Percentiles rank a stretch among this genome's conserved stretches.
phyloP scores from a whole-genome alignment of 805 yeast genomes.

The Saccharomycopsis capsularis region DNA sequence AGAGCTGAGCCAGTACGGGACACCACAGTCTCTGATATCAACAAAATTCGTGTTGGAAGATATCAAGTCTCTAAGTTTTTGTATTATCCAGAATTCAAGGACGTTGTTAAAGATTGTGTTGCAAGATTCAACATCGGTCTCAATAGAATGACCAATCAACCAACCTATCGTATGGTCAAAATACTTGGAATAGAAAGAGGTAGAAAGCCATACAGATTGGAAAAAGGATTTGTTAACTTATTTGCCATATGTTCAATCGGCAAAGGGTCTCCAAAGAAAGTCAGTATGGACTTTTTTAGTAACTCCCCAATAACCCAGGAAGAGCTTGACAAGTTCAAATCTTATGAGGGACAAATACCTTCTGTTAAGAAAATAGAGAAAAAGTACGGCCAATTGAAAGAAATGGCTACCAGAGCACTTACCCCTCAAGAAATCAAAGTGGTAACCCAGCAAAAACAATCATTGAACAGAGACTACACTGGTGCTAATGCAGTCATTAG shows the following conservation, averaged over 20 bases:
- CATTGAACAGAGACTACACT: slow-evolving; percentile 46
- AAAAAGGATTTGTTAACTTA: slow-evolving; percentile 44
- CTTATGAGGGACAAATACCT: slow-evolving; percentile 55
- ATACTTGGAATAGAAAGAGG: slow-evolving; percentile 56
- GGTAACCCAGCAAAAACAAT: slow-evolving; percentile 65
- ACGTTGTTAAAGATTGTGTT: slow-evolving; percentile 62
- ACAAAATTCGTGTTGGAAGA: slow-evolving; percentile 71
- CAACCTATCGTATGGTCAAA: slow-evolving; percentile 77
- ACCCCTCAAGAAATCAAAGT: slow-evolving; percentile 69
- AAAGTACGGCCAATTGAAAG: slow-evolving; percentile 55
- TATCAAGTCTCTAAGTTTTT: slow-evolving; percentile 65
- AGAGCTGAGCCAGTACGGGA: slow-evolving; percentile 13
- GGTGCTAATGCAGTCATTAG: slow-evolving; percentile 73
- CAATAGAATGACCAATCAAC: slow-evolving; percentile 52
- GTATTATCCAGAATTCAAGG: slow-evolving; percentile 75
- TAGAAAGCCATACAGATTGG: slow-evolving; percentile 42
- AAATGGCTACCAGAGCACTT: slow-evolving; percentile 58
- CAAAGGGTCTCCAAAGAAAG: slow-evolving; percentile 56
- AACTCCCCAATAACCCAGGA: slow-evolving; percentile 64
- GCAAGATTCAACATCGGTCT: slow-evolving; percentile 79
- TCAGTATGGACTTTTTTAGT: slow-evolving; percentile 73
- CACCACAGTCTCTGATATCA: slow-evolving; percentile 51
- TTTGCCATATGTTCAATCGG: slow-evolving; percentile 80
- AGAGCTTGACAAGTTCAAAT: slow-evolving; percentile 67
- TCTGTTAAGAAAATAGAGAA: slow-evolving; percentile 55